A percentile compares a stretch with the other conserved stretches of the same genome.
phyloP scores from a whole-genome alignment of 73 alveolate species.

The Paramecium pentaurelia region DNA sequence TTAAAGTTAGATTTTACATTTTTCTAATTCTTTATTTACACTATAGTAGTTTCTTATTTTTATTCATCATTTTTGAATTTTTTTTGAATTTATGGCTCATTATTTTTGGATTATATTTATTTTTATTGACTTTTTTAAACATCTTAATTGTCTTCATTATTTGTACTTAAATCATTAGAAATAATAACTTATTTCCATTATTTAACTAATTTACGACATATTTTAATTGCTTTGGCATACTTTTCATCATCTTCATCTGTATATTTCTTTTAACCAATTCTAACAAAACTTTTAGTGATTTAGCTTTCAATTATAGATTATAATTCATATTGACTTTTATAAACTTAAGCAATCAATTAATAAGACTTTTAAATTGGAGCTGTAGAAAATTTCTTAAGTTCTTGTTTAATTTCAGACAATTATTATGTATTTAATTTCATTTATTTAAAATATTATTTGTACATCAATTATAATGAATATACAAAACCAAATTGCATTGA shows the following conservation, averaged over 20 bases:
- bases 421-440: background rate
- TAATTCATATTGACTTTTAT: background rate
- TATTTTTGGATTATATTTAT: background rate
- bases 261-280: background rate
- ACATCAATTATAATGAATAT: background rate
- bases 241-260: constrained; percentile 16
- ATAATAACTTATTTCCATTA: background rate
- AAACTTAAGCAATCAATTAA: background rate
- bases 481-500: background rate
- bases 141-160: background rate
- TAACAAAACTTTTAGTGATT: constrained; percentile 25
- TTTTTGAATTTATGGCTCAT: background rate
- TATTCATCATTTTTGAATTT: background rate
- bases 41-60: background rate
- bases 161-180: background rate
- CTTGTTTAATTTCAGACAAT: background rate
- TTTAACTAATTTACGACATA: constrained; percentile 18
- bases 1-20: background rate
- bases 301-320: background rate
- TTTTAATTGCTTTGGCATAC: background rate
- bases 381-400: background rate
- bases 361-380: background rate
- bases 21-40: background rate
- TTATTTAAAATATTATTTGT: background rate
- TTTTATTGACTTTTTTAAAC: background rate